phyloP scores from a whole-genome alignment of 2,329 filamentous ascomycete genomes.

The Colletotrichum liaoningense region DNA sequence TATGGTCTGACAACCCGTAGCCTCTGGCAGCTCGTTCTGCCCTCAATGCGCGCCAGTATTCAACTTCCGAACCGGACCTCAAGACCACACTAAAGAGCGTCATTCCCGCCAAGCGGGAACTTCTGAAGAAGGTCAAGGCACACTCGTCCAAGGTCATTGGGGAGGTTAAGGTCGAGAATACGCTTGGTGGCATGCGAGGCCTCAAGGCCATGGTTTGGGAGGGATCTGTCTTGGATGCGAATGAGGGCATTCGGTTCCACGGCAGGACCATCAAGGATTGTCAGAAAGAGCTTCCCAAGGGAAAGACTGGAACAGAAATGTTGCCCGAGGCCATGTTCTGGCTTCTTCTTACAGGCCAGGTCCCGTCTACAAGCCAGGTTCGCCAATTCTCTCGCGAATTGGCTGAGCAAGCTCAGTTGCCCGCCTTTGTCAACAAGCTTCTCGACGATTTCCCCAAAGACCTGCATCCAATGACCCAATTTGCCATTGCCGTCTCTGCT shows the following conservation, averaged over 20 bases:
- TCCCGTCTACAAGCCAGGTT: constrained; percentile 85
- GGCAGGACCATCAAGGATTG: constrained; percentile 98
- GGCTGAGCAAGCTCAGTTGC: constrained; percentile 86
- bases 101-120: constrained; percentile 93
- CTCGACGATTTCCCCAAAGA: constrained; percentile 89
- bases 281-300: constrained; percentile 93
- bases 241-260: constrained; percentile 98
- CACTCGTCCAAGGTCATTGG: constrained; percentile 86
- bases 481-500: constrained; percentile 94
- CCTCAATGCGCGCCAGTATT: constrained; percentile 60
- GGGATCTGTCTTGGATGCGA: constrained; percentile 93
- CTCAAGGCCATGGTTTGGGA: constrained; percentile 99
- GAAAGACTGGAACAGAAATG: constrained; percentile 93
- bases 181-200: constrained; percentile 95
- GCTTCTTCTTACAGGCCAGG: constrained; percentile 93
- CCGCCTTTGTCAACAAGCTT: constrained; percentile 86
- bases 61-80: constrained; percentile 85
- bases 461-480: constrained; percentile 98
- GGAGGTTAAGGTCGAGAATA: constrained; percentile 93
- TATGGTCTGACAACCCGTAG: constrained; percentile 21
- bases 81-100: constrained; percentile 86
- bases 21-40: constrained; percentile 42
- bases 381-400: constrained; percentile 86
- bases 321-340: constrained; percentile 99
- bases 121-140: constrained; percentile 93